phyloP scores from a whole-genome alignment of 768 basidiomycete genomes.

The Mycena maculata region DNA sequence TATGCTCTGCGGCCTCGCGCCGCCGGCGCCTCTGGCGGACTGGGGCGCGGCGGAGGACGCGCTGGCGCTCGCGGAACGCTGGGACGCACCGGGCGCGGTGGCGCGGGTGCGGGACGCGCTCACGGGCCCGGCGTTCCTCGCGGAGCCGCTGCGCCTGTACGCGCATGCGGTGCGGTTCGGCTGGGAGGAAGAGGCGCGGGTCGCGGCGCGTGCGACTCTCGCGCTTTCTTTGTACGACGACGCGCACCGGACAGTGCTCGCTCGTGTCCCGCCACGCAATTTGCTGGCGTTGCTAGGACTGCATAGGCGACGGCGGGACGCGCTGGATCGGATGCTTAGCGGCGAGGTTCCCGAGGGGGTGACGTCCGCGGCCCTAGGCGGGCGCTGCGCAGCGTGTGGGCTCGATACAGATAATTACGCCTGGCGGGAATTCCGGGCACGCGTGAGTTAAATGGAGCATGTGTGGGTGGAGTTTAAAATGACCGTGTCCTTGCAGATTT shows the following conservation, averaged over 20 bases:
- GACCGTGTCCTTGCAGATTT: slow-evolving; percentile 34
- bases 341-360: slow-evolving; percentile 10
- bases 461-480: not conserved
- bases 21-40: slow-evolving; percentile 7
- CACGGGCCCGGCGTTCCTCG: slow-evolving; percentile 8
- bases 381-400: slow-evolving; percentile 24
- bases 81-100: slow-evolving; percentile 20
- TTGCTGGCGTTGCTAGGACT: slow-evolving; percentile 24
- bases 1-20: slow-evolving; percentile 26
- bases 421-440: slow-evolving; percentile 30
- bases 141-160: slow-evolving; percentile 29
- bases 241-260: slow-evolving; percentile 8
- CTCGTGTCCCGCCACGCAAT: slow-evolving; percentile 5
- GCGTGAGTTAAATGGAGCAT: slow-evolving; percentile 15
- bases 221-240: slow-evolving; percentile 23
- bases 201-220: slow-evolving; percentile 25
- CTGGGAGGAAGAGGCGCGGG: slow-evolving; percentile 23
- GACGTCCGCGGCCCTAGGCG: not conserved
- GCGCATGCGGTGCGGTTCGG: slow-evolving; percentile 25
- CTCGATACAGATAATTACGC: not conserved
- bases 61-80: slow-evolving; percentile 26
- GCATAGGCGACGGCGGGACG: slow-evolving; percentile 29
- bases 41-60: slow-evolving; percentile 20
- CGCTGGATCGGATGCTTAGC: slow-evolving; percentile 26
- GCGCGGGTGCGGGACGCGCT: slow-evolving; percentile 24